Evolutionary conservation across 768 basidiomycete species (phyloP), one percentile per base, ranked within the genome.

Genomic region (Hortiboletus campestris): DNA sequence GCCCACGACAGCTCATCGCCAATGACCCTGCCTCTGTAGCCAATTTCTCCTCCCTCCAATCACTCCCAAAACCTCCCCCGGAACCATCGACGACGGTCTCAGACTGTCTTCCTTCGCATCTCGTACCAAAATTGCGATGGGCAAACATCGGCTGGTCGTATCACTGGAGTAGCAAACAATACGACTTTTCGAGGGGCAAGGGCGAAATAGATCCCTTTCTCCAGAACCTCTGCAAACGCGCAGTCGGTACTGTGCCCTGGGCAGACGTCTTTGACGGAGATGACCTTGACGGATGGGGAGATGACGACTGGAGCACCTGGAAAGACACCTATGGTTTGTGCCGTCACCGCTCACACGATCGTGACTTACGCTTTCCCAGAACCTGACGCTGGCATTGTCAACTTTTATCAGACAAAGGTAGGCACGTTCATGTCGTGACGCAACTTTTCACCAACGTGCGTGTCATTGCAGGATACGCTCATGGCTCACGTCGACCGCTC

Each of bases 401-500:
- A 98, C 67, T 97, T 94, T 67, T 98, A 97, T 67, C 91, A 94
- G 70, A 80, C 79, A 43, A 89, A 86, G 71, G 85, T 82, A 32
- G 39, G 64, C 20, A 39, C 20, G 9, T 12, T 46, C 35, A 13
- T 19, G 2, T 43, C 40, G 12, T 20, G 2, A 6, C 28, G 22
- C 10, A 13, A 31, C 13, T 4, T 8, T 25, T 17, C 42, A 44
- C 54, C 13, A 16, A 43, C 20, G 34, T 42, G n/a, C 20, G 3
- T 39, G 16, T 19, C 36, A 28, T 48, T 28, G 19, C n/a, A 58
- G 82, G 94, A 98, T 59, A 91, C 94, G 0, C 82, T 99, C 19
- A 98, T 98, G 89, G 96, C 84, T 0, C 96, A 99, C 69, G 92
- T 97, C n/a, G 96, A 99, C 71, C 89, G 91, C 19, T 94, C 95